Evolutionary conservation across 352 stramenopile species (phyloP).

Genomic region (Aphanomyces astaci): DNA sequence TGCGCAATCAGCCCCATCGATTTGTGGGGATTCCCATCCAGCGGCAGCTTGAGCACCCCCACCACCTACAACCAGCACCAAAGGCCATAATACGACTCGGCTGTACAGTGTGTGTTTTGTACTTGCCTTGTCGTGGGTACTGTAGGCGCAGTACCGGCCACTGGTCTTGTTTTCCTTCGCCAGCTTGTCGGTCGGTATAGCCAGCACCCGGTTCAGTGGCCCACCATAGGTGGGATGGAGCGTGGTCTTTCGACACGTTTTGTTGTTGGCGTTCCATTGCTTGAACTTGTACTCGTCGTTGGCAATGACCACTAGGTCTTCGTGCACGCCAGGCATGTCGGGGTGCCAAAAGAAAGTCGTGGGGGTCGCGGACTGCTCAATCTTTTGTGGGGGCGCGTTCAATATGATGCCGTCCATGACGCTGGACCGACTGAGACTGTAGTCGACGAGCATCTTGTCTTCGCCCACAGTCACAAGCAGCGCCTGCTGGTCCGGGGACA

Average conservation of each 20-base stretch:
- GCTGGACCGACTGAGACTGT: slow-evolving; percentile 75
- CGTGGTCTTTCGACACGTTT: slow-evolving; percentile 84
- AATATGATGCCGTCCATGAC: slow-evolving; percentile 83
- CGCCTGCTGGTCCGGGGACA: slow-evolving; percentile 53
- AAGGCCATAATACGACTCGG: neutral
- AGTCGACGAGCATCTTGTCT: slow-evolving; percentile 85
- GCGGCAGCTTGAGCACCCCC: slow-evolving; percentile 76
- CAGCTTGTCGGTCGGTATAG: slow-evolving; percentile 38
- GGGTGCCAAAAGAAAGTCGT: slow-evolving; percentile 89
- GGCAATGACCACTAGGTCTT: slow-evolving; percentile 85
- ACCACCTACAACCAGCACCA: slow-evolving; percentile 34
- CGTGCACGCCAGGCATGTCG: slow-evolving; percentile 57
- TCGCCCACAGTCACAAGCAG: slow-evolving; percentile 81
- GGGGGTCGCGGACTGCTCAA: slow-evolving; percentile 81
- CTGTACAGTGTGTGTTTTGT: neutral
- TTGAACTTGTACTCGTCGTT: slow-evolving; percentile 93
- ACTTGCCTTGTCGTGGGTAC: slow-evolving; percentile 54
- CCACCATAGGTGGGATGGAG: slow-evolving; percentile 86
- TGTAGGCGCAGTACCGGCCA: slow-evolving; percentile 64
- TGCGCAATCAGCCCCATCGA: slow-evolving; percentile 91
- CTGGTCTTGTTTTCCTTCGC: slow-evolving; percentile 28
- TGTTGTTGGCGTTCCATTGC: slow-evolving; percentile 87
- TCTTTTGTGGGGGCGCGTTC: slow-evolving; percentile 45
- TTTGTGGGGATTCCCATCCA: slow-evolving; percentile 89
- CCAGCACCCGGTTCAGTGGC: slow-evolving; percentile 73